These are phyloP conservation scores for Sequoiadendron giganteum DNA, from an alignment of 75 land plant genomes.

Conservation along the genomic window DNA sequence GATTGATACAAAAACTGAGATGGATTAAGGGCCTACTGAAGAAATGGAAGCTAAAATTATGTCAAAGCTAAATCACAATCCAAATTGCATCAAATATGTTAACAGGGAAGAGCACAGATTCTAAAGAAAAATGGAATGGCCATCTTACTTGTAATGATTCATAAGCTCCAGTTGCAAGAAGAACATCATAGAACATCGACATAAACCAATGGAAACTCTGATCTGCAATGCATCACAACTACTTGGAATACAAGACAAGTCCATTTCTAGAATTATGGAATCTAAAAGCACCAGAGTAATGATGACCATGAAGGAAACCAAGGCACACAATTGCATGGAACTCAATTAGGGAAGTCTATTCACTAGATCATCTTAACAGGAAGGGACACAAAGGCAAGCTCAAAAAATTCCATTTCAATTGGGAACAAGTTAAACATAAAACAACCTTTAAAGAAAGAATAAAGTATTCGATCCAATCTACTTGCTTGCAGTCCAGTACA, in stretches of 20 bases:
- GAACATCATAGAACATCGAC: background rate
- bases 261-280: background rate
- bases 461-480: background rate
- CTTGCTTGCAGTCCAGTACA: background rate
- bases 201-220: background rate
- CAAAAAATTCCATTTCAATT: no score
- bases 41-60: no score
- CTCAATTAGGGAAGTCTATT: background rate
- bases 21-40: no score
- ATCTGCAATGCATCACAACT: background rate
- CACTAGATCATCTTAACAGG: background rate
- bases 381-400: background rate
- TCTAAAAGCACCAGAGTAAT: background rate
- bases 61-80: no score
- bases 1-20: no score
- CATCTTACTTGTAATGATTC: no score
- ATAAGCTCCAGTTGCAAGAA: background rate
- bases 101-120: no score
- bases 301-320: no score
- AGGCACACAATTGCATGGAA: no score
- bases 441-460: background rate
- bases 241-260: background rate
- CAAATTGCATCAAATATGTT: no score
- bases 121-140: no score
- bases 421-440: background rate